A percentile compares a stretch with the other conserved stretches of the same genome.
These are phyloP conservation scores for Fusarium sp. DNA, from an alignment of 2,329 filamentous ascomycete species.

Conservation along the genomic window DNA sequence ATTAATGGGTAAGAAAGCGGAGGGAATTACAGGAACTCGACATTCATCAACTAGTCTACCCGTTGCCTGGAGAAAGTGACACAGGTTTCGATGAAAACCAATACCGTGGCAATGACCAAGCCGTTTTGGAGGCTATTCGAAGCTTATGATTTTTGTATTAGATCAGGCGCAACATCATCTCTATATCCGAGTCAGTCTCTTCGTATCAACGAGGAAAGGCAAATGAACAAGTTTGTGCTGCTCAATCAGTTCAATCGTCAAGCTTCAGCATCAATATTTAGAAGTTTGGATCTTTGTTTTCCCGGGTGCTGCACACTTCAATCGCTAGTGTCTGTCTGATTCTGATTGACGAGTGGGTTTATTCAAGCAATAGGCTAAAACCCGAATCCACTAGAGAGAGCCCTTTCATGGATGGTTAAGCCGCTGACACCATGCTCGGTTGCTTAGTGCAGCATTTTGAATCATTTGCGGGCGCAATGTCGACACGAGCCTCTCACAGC, in stretches of 20 bases:
- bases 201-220: neutral
- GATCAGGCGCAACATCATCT: neutral
- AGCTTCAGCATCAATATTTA: constrained; percentile 8
- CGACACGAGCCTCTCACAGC: constrained; percentile 44
- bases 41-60: neutral
- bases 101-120: constrained; percentile 21
- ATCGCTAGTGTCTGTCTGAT: neutral
- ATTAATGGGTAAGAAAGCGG: constrained; percentile 28
- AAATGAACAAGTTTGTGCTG: neutral
- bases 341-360: constrained; percentile 22
- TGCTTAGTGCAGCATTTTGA: constrained; percentile 46
- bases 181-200: neutral
- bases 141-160: neutral
- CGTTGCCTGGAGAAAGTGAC: neutral
- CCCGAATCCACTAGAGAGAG: constrained; percentile 30
- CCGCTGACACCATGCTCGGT: constrained; percentile 48
- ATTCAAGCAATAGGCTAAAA: constrained; percentile 36
- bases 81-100: constrained; percentile 21
- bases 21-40: constrained; percentile 26
- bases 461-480: constrained; percentile 51
- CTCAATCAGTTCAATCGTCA: neutral
- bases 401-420: constrained; percentile 33
- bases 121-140: neutral
- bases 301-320: constrained; percentile 16
- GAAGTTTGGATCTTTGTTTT: constrained; percentile 40